Percentiles rank a stretch among this genome's conserved stretches.
Evolutionary conservation across 805 yeast genomes (phyloP).

Genomic region (Kuraishia ogatae): DNA sequence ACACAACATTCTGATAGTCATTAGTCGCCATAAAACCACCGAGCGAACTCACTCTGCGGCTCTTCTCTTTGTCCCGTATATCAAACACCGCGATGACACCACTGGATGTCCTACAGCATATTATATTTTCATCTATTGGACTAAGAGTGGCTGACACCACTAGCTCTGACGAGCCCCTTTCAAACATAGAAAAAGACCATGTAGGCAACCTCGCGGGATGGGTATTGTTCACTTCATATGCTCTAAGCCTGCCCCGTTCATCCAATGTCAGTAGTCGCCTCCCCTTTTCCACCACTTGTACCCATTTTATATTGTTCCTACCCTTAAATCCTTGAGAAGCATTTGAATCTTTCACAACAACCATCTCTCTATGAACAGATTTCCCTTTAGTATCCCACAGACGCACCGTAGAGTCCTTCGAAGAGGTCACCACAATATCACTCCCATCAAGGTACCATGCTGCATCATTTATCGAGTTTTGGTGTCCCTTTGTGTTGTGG

Average conservation of each 20-base stretch:
- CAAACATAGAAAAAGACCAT: neutral
- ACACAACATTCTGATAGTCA: constrained; percentile 5
- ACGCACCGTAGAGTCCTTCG: constrained; percentile 18
- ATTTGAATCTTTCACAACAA: constrained; percentile 11
- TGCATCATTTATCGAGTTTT: constrained; percentile 14
- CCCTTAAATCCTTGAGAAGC: constrained; percentile 3
- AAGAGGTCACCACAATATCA: constrained; percentile 10
- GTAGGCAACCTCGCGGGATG: neutral
- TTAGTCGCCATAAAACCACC: constrained; percentile 4
- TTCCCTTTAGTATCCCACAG: constrained; percentile 13
- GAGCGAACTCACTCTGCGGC: neutral
- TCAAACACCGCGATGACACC: neutral
- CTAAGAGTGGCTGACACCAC: neutral
- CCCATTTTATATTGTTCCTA: neutral
- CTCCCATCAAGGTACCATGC: constrained; percentile 6
- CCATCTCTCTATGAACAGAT: constrained; percentile 8
- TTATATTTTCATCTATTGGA: neutral
- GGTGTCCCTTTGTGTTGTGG: constrained; percentile 18
- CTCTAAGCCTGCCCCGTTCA: constrained; percentile 1
- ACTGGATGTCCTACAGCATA: neutral
- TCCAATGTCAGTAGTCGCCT: constrained; percentile 6
- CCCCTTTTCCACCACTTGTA: neutral
- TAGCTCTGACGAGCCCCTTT: neutral
- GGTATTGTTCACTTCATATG: constrained; percentile 3
- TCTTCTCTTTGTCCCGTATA: neutral